These are phyloP conservation scores for Phytopythium ostracodes DNA, from an alignment of 352 stramenopile species.

Conservation along the genomic window DNA sequence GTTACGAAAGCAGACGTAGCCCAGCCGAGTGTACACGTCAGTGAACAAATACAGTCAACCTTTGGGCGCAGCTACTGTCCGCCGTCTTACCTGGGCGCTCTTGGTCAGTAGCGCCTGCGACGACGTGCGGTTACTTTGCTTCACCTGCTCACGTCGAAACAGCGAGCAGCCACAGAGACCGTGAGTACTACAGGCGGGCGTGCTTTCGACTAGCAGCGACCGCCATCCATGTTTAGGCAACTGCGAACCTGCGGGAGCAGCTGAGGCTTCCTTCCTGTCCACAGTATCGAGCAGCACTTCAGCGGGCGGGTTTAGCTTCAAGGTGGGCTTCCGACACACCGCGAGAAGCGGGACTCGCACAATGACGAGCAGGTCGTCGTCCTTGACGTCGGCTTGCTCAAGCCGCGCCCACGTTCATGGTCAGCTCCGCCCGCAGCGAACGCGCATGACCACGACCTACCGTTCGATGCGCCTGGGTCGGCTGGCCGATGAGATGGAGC, in stretches of 20 bases:
- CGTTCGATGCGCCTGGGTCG: constrained; percentile 45
- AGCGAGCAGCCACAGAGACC: background rate
- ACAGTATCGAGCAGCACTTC: constrained; percentile 82
- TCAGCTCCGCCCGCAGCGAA: background rate
- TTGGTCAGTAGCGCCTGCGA: constrained; percentile 60
- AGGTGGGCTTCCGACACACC: background rate
- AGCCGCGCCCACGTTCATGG: constrained; percentile 31
- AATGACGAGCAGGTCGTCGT: constrained; percentile 72
- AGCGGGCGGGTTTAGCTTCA: constrained; percentile 52
- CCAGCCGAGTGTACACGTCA: background rate
- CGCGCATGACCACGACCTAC: constrained; percentile 15
- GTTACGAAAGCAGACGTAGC: background rate
- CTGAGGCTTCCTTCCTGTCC: constrained; percentile 74
- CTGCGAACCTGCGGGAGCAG: constrained; percentile 50
- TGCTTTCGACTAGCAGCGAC: background rate
- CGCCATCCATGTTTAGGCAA: background rate
- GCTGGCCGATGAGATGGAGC: constrained; percentile 58
- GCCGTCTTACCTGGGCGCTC: constrained; percentile 44
- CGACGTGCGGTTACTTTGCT: constrained; percentile 58
- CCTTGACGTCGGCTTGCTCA: constrained; percentile 57
- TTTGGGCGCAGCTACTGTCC: background rate
- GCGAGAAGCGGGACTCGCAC: constrained; percentile 25
- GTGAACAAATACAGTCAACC: background rate
- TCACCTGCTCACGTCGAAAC: constrained; percentile 29
- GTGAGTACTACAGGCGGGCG: background rate